Conservation (phyloP, 106 monocot species). For the Apostasia shenzhenica region DNA sequence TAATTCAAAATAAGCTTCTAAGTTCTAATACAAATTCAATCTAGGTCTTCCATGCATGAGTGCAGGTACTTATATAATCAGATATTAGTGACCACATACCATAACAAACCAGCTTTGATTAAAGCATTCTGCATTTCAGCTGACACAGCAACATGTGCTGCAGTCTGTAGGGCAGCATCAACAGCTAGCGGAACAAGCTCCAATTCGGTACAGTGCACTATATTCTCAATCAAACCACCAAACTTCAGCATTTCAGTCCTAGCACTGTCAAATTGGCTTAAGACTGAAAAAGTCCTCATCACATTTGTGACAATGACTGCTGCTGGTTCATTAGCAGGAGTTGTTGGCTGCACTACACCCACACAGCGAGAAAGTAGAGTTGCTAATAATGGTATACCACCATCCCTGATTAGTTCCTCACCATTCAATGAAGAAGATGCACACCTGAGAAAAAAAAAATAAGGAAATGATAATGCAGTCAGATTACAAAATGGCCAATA, state of each 20-base stretch:
- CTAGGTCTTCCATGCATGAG: too few relatives aligned
- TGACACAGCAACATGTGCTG: conserved; percentile 79
- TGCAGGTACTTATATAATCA: not conserved
- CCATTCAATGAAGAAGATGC: conserved; percentile 95
- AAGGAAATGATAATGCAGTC: conserved; percentile 1
- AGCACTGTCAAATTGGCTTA: conserved; percentile 94
- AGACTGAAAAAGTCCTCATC: conserved; percentile 77
- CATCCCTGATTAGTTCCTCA: conserved; percentile 95
- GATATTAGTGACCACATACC: conserved; percentile 38
- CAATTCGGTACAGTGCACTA: conserved; percentile 90
- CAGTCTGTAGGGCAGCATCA: conserved; percentile 91
- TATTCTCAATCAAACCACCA: conserved; percentile 85
- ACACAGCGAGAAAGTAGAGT: conserved; percentile 95
- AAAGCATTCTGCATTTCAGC: conserved; percentile 80
- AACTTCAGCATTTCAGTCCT: conserved; percentile 82
- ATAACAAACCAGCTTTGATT: conserved; percentile 75
- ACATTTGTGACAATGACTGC: conserved; percentile 90
- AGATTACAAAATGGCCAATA: not conserved
- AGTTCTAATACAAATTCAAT: too few relatives aligned
- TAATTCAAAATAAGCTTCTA: too few relatives aligned
- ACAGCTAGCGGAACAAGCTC: conserved; percentile 81
- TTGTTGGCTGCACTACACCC: conserved; percentile 89
- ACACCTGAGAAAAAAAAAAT: conserved; percentile 42
- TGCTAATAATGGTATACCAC: conserved; percentile 82
- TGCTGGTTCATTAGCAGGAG: conserved; percentile 84